Conservation (phyloP, 2,329 filamentous ascomycete species). For the Colletotrichum sp. region DNA sequence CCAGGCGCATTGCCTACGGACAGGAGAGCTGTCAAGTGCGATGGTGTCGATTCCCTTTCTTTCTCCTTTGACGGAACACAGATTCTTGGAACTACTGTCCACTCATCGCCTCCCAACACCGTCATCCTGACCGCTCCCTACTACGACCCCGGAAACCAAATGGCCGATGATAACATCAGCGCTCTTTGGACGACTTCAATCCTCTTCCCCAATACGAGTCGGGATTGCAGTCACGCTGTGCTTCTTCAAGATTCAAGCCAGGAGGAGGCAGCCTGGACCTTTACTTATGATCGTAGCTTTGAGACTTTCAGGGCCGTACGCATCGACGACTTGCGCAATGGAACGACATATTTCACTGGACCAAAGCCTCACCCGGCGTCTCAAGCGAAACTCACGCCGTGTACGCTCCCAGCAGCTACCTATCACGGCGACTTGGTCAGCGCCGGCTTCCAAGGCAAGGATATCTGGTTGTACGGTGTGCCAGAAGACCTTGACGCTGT, state of each 20-base stretch:
- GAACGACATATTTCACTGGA: conserved; percentile 80
- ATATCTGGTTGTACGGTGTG: conserved; percentile 81
- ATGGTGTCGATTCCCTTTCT: conserved; percentile 73
- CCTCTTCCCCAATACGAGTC: conserved; percentile 80
- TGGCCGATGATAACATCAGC: conserved; percentile 71
- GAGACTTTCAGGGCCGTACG: conserved; percentile 80
- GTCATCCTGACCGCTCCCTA: conserved; percentile 82
- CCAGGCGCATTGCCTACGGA: conserved; percentile 68
- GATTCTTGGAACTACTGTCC: conserved; percentile 75
- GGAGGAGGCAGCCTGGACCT: conserved; percentile 75
- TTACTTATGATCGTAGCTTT: conserved; percentile 78
- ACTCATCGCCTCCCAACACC: conserved; percentile 68
- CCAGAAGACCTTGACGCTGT: conserved; percentile 73
- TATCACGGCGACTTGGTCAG: conserved; percentile 74
- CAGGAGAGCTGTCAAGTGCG: conserved; percentile 78
- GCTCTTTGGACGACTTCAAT: conserved; percentile 87
- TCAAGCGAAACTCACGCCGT: conserved; percentile 67
- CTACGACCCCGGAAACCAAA: conserved; percentile 72
- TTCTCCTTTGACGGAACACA: conserved; percentile 83
- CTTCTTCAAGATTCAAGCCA: conserved; percentile 65
- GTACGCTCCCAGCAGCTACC: conserved; percentile 72
- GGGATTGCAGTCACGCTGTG: conserved; percentile 78
- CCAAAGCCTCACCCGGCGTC: conserved; percentile 59
- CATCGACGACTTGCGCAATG: conserved; percentile 75
- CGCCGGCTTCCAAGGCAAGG: conserved; percentile 73